Base-by-base conservation (phyloP, 352 stramenopile genomes). In the Sclerospora graminicola region DNA sequence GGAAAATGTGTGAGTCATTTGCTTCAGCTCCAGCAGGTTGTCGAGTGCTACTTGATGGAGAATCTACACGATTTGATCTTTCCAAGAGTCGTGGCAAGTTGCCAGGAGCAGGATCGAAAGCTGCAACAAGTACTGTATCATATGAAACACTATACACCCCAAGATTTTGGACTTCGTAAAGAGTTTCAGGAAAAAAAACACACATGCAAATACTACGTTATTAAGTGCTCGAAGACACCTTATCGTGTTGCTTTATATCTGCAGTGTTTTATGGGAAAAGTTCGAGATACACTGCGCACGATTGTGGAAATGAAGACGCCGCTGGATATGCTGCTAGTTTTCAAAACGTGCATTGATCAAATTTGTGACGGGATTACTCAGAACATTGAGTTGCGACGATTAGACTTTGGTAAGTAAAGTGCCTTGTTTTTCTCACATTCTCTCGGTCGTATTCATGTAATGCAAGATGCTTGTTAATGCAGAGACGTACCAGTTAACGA, bases 41-140 rank as follows among this genome's bases (percentile, higher is more conserved):
- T 87, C 30, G 78, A 89, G 64, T 87, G 72, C 50, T 89, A 85
- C 48, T 49, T 89, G 41, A 82, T 86, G 63, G 74, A 87, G 48
- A 55, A 74, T 45, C 45, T 86, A 11, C 75, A 89, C 28, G 55
- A 63, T 8, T 39, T 63, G 8, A 48, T 87, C 30, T 86, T 89
- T 15, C 59, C 68, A 2, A 48, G 46, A 16, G 52, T 83, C 1
- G 48, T 80, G 24, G 47, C 52, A 23, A 82, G 62, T 26, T 84
- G 65, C 27, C 46, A 53, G 13, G n/a, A 63, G 7, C 51, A 83
- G 32, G 73, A 89, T 23, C 49, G 52, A 13, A 68, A 67, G 44
- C 41, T 89, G 13, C 41, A 45, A 2, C 18, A 45, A 8, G 52
- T 82, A 2, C 54, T 83, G 45, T 65, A 60, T 23, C 61, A 54